Base-by-base conservation (phyloP, 192 early-diverging fungal species). In the Glomus cerebriforme region DNA sequence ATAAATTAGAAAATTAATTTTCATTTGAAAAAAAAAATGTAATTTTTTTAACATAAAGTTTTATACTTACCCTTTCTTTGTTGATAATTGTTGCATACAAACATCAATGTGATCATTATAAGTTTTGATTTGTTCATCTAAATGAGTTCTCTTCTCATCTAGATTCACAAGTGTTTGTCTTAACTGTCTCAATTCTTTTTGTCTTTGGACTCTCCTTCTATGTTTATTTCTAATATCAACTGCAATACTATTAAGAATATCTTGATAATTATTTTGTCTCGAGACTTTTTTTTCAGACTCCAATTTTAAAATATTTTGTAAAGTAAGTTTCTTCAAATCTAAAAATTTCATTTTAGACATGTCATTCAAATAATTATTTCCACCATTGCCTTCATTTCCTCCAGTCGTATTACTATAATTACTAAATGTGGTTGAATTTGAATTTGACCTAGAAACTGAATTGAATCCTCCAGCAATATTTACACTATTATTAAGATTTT, bases 171-270 rank as follows among this genome's bases (percentile, higher is more conserved):
- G 82, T 7, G 98, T 98, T 35, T 90, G 90, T 73, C 89, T 87
- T 64, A 99, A 86, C 59, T 91, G 89, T 29, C 81, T 79, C 77
- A 96, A 87, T 80, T 99, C 97, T 0, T 81, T 83, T 9, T 91
- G 86, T 37, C 95, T 87, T 78, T 92, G 89, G 34, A 90, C 86
- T 29, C 98, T 90, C 15, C 96, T 91, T 31, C 92, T 87, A 74
- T 95, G 92, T 84, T 98, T 98, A 73, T 93, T 97, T 29, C 94
- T 87, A 84, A 99, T 95, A 77, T 98, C 97, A 37, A 92, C 85
- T 0, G 95, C 98, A 82, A 99, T 97, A 35, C 92, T 87, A 75
- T 96, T 97, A 39, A 99, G 86, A 89, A 98, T 93, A 60, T 91
- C 93, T 85, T 98, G 97, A 86, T 98, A 99, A 34, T 92, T 88